Evolutionary conservation across 805 yeast genomes (phyloP).

Genomic region (Starmerella etchellsii): DNA sequence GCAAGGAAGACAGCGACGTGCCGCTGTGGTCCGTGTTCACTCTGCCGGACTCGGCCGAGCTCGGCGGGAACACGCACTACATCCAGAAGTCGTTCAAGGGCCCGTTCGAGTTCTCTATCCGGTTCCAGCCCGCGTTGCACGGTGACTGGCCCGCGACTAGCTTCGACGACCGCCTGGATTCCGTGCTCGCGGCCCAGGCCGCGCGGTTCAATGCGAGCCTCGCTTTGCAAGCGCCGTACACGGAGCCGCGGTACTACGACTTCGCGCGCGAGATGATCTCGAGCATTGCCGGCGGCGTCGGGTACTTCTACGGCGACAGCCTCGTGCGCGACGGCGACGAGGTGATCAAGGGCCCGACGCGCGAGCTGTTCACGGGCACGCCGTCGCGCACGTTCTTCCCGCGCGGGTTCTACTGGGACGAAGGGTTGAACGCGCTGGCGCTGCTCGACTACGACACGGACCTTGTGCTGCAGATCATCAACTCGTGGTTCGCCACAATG

Average conservation of each 20-base stretch:
- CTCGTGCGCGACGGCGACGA: constrained; percentile 63
- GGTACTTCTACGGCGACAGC: constrained; percentile 75
- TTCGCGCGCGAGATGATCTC: constrained; percentile 75
- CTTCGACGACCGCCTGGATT: constrained; percentile 24
- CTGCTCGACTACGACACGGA: constrained; percentile 73
- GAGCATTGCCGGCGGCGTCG: constrained; percentile 78
- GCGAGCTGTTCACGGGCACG: constrained; percentile 62
- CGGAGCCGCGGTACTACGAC: constrained; percentile 29
- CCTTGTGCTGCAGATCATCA: constrained; percentile 60
- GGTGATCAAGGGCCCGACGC: constrained; percentile 29
- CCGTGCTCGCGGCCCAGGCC: constrained; percentile 33
- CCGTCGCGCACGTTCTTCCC: constrained; percentile 94
- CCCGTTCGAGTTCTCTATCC: constrained; percentile 57
- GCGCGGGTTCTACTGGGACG: constrained; percentile 97
- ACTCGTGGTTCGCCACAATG: constrained; percentile 77
- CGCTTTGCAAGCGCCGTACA: constrained; percentile 40
- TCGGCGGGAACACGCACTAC: constrained; percentile 66
- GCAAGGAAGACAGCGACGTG: constrained; percentile 26
- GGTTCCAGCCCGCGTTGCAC: constrained; percentile 34
- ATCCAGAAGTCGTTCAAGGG: constrained; percentile 69
- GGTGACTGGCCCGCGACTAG: constrained; percentile 3
- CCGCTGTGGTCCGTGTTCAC: constrained; percentile 36
- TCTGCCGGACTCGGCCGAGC: constrained; percentile 44
- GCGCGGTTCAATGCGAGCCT: constrained; percentile 10
- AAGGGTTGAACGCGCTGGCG: constrained; percentile 86